Percentiles rank a stretch among this genome's conserved stretches.
Conservation (phyloP, 768 basidiomycete genomes). For the Lactarius sanguifluus region DNA sequence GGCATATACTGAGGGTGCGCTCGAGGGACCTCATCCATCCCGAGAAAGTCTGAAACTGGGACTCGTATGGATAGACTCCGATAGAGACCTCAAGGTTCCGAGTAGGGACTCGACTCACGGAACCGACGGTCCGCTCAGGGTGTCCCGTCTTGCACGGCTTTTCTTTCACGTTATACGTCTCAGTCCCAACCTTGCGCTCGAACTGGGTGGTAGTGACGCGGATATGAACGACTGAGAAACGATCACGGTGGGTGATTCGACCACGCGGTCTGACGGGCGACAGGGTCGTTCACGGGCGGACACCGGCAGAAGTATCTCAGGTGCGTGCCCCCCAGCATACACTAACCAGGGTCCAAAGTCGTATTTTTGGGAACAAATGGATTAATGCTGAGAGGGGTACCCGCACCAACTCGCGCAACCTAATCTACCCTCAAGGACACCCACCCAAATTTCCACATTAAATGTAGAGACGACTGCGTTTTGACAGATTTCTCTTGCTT, state of each 20-base stretch:
- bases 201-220: conserved; percentile 14
- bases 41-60: conserved; percentile 29
- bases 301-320: conserved; percentile 51
- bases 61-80: background rate
- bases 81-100: conserved; percentile 32
- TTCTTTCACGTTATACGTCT: conserved; percentile 34
- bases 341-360: background rate
- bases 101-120: conserved; percentile 38
- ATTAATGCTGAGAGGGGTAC: conserved; percentile 50
- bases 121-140: conserved; percentile 44
- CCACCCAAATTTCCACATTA: conserved; percentile 12
- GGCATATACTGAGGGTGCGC: conserved; percentile 50
- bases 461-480: conserved; percentile 33
- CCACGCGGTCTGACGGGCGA: no score
- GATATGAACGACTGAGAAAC: conserved; percentile 32
- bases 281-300: conserved; percentile 20
- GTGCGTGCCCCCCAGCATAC: conserved; percentile 36
- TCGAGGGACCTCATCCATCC: conserved; percentile 55
- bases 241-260: conserved; percentile 29
- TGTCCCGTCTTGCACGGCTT: conserved; percentile 33
- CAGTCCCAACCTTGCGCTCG: conserved; percentile 28
- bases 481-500: background rate
- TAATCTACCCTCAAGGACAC: conserved; percentile 38
- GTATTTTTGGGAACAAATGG: conserved; percentile 43
- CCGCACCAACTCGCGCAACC: conserved; percentile 54